phyloP scores from a whole-genome alignment of 352 stramenopile species.

The Pythium coloratum region DNA sequence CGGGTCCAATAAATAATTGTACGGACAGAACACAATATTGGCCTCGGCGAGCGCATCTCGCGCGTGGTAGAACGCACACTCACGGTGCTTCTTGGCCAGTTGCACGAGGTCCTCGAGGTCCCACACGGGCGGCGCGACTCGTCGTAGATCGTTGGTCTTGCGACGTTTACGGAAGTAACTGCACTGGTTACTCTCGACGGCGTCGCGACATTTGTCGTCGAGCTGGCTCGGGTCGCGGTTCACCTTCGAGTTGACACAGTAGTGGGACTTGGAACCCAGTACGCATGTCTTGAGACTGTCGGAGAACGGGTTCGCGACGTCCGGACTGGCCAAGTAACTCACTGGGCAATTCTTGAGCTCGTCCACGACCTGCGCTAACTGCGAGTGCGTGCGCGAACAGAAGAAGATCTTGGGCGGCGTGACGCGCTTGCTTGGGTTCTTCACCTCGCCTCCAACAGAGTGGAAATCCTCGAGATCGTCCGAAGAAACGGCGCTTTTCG shows the following conservation, averaged over 20 bases:
- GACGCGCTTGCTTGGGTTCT: slow-evolving; percentile 25
- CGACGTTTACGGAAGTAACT: slow-evolving; percentile 57
- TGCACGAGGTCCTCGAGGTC: slow-evolving; percentile 84
- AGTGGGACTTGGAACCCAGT: slow-evolving; percentile 77
- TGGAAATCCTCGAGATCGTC: slow-evolving; percentile 33
- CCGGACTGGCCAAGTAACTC: slow-evolving; percentile 52
- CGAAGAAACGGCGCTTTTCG: background rate
- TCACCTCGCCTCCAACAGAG: background rate
- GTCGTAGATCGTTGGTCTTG: slow-evolving; percentile 50
- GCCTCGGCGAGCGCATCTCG: slow-evolving; percentile 50
- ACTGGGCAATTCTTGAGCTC: slow-evolving; percentile 77
- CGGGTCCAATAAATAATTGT: slow-evolving; percentile 87
- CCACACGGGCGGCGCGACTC: slow-evolving; percentile 64
- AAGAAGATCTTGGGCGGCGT: slow-evolving; percentile 78
- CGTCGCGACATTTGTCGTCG: slow-evolving; percentile 75
- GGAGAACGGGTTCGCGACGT: slow-evolving; percentile 38
- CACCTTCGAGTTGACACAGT: slow-evolving; percentile 75
- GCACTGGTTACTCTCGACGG: slow-evolving; percentile 58
- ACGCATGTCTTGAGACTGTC: slow-evolving; percentile 72
- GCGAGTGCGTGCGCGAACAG: slow-evolving; percentile 87
- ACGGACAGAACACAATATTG: slow-evolving; percentile 86
- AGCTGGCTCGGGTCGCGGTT: slow-evolving; percentile 57
- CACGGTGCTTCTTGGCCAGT: slow-evolving; percentile 69
- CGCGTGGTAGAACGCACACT: slow-evolving; percentile 81
- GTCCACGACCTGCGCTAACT: slow-evolving; percentile 78